phyloP scores from a whole-genome alignment of 306 rosid genomes.

The Gillenia trifoliata region DNA sequence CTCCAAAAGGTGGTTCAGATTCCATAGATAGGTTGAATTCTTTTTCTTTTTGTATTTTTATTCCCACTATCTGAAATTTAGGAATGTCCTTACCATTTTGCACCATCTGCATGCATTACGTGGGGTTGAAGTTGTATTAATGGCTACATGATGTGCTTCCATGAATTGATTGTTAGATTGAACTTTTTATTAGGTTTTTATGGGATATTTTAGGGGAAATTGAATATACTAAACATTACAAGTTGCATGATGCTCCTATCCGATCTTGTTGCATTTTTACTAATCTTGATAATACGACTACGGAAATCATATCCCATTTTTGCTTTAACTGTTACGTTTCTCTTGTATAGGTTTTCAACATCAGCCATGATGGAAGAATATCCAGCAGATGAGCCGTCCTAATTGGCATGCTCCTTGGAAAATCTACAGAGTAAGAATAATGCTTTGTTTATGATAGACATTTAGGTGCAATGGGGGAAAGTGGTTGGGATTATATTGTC shows the following conservation, averaged over 20 bases:
- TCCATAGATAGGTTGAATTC: neutral
- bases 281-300: neutral
- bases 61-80: neutral
- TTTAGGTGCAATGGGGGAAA: conserved; percentile 9
- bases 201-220: neutral
- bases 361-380: conserved; percentile 93
- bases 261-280: neutral
- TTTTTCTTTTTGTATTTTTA: neutral
- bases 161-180: neutral
- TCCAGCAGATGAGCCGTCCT: conserved; percentile 99
- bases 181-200: neutral
- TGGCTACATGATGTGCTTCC: neutral
- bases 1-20: too few species aligned
- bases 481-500: neutral
- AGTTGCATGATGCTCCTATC: neutral
- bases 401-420: conserved; percentile 97
- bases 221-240: neutral
- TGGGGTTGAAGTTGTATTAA: neutral
- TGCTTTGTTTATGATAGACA: neutral
- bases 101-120: neutral
- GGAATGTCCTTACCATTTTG: neutral
- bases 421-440: conserved; percentile 72
- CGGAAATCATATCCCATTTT: conserved; percentile 5
- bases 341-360: conserved; percentile 57
- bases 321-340: conserved; percentile 18